Conservation (phyloP, 106 monocot genomes). For the Cymbidium sinense region DNA sequence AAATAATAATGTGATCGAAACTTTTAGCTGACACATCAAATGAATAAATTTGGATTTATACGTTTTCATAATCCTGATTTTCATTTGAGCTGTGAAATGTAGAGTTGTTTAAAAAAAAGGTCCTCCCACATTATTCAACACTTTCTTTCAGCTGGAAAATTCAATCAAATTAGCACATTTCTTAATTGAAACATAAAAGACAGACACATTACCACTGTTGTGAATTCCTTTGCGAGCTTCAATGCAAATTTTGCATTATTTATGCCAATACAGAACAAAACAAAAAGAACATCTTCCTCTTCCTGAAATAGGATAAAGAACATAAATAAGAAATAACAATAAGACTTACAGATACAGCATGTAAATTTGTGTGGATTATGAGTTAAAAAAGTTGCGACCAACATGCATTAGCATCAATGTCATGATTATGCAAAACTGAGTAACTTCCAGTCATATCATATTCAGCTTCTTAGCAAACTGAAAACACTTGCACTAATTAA, state of each 20-base stretch:
- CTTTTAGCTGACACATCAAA: background rate
- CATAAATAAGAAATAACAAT: background rate
- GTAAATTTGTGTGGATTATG: background rate
- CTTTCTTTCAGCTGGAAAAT: too few relatives aligned
- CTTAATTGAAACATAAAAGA: slow-evolving; percentile 1
- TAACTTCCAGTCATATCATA: background rate
- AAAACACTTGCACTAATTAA: background rate
- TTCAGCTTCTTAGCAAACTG: background rate
- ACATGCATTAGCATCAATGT: background rate
- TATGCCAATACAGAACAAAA: slow-evolving; percentile 54
- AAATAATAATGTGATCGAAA: background rate
- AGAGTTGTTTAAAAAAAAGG: too few relatives aligned
- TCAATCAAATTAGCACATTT: background rate
- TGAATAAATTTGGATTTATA: background rate
- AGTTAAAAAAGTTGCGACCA: background rate
- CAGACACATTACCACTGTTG: slow-evolving; percentile 37
- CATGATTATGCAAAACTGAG: background rate
- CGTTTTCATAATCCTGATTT: background rate
- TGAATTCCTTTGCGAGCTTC: slow-evolving; percentile 35
- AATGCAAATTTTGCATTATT: slow-evolving; percentile 41
- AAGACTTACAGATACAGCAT: background rate
- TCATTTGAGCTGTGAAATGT: too few relatives aligned
- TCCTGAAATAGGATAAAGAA: slow-evolving; percentile 38
- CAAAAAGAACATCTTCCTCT: slow-evolving; percentile 62
- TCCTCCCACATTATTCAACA: too few relatives aligned